Percentiles rank a stretch among this genome's conserved stretches.
Evolutionary conservation across 345 rosid species (phyloP).

Genomic region (Eucalyptus microcorys): DNA sequence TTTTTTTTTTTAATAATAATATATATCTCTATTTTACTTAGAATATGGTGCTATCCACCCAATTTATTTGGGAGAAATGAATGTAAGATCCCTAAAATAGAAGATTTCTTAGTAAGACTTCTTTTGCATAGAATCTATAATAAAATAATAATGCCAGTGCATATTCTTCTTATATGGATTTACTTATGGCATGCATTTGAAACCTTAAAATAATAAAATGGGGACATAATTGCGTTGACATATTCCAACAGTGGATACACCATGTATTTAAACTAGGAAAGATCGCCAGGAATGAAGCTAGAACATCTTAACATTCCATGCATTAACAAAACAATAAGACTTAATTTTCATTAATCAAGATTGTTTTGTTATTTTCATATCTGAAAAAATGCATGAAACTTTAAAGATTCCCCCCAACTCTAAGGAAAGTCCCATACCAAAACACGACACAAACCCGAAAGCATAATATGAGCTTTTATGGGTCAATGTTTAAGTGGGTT

Average conservation of each 20-base stretch:
- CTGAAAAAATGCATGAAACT: neutral
- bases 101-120: neutral
- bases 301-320: neutral
- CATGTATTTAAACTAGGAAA: neutral
- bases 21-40: rapidly evolving
- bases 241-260: neutral
- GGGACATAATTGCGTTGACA: neutral
- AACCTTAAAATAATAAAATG: neutral
- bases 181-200: neutral
- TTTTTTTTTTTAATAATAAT: no score
- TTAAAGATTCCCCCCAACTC: neutral
- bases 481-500: neutral
- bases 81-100: neutral
- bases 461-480: neutral
- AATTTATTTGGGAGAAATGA: neutral
- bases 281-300: neutral
- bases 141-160: rapidly evolving
- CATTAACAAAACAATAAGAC: neutral
- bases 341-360: neutral
- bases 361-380: neutral
- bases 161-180: neutral
- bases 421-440: neutral
- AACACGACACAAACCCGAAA: neutral
- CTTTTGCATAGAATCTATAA: neutral
- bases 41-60: neutral